Conservation (phyloP, 2,329 filamentous ascomycete genomes). For the Cordyceps cateniannulata region DNA sequence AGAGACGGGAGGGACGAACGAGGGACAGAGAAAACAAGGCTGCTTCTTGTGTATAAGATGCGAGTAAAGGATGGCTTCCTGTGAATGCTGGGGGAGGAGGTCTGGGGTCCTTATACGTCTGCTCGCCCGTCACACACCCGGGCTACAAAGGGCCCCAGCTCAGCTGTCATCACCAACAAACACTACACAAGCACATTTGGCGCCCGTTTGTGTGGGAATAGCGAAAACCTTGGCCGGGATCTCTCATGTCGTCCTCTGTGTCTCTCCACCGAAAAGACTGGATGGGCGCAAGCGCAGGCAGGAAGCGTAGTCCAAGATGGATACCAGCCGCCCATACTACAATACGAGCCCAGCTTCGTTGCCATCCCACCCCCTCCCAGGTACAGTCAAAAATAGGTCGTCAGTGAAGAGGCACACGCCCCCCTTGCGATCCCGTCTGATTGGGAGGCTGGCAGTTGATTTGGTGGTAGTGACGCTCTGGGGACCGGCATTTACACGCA, state of each 20-base stretch:
- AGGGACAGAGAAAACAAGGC: not conserved
- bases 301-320: not conserved
- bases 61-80: not conserved
- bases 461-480: not conserved
- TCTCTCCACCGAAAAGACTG: not conserved
- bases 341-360: slow-evolving; percentile 7
- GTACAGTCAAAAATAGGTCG: not conserved
- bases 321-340: slow-evolving; percentile 8
- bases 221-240: not conserved
- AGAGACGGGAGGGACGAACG: not conserved
- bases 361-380: not conserved
- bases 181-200: not conserved
- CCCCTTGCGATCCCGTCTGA: slow-evolving; percentile 6
- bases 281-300: not conserved
- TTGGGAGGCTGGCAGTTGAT: not conserved
- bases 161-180: slow-evolving; percentile 2
- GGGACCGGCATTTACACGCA: not conserved
- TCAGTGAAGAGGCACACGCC: not conserved
- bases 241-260: not conserved
- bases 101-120: slow-evolving; percentile 9
- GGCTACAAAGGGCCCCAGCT: not conserved
- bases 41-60: not conserved
- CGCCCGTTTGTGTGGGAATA: not conserved
- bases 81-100: not conserved
- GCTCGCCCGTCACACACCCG: not conserved